Base-by-base conservation (phyloP, 2,329 filamentous ascomycete species). In the Trichothecium roseum region DNA sequence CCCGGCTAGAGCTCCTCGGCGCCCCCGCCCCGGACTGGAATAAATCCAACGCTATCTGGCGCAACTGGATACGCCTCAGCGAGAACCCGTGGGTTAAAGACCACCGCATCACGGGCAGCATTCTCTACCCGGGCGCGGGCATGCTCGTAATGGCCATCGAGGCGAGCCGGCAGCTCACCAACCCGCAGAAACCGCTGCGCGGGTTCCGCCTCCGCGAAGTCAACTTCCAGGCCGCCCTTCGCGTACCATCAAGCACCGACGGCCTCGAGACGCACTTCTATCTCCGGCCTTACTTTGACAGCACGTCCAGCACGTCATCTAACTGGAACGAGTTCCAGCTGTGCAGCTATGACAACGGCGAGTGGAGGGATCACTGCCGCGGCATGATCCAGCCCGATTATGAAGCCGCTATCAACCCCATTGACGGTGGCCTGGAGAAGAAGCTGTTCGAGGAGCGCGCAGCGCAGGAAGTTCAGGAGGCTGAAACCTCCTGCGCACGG, bases 21-120 rank as follows among this genome's bases (percentile, higher is more conserved):
- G 28, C 18, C 13, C 36, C 18, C 7, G n/a, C 15, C 12, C 22
- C 16, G 4, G 22, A 32, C 22, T 45, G 37, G 26, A 50, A 47
- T 20, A 32, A 33, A 4, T 37, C 45, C 8, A 46, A 52, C 36
- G 45, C 47, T 8, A 38, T 38, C 1, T 55, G 47, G 47, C 38
- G 43, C 12, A 47, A 51, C 34, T 32, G 44, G n/a, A 28, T 54
- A 1, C 37, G 41, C 14, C 14, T 46, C 1, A 31, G 37, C 2
- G 46, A 46, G 12, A 37, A 46, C 3, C 42, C 51, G 4, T 68
- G 63, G 64, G 37, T 67, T 1, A 35, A 40, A 4, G 53, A 64
- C 33, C 61, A 69, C 36, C 32, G 39, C 5, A 37, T 49, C 34
- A 68, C 41, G 48, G 18, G 43, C 40, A 37, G 54, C 3, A 45